Base-by-base conservation (phyloP, 2,329 filamentous ascomycete species). In the Ceratocystis harringtonii region DNA sequence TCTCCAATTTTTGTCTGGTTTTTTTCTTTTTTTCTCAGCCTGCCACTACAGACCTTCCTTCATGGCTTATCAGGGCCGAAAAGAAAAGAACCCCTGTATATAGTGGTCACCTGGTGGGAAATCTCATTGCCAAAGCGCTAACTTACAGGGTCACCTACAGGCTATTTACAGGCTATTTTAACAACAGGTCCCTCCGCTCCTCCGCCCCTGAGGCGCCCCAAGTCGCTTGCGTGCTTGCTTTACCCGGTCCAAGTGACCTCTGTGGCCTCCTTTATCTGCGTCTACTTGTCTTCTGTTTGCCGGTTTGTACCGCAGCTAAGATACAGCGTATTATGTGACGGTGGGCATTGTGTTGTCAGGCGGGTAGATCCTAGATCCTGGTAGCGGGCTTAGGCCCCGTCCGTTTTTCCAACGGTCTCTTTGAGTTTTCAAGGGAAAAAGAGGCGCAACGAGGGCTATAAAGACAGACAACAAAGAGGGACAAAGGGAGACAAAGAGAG, bases 31-130 rank as follows among this genome's bases (percentile, higher is more conserved):
- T 48, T 19, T 2, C n/a, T 19, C 44, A 19, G 44, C 17, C n/a
- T 48, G 15, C 5, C 10, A 19, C 45, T 22, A 50, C 10, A 50
- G n/a, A 5, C 17, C 22, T 22, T 60, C 28, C 28, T 60, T 15
- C 48, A 50, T 22, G 22, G 48, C 48, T 22, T 50, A 50, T 50
- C 48, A 50, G 48, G 48, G 48, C 48, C 48, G 48, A 50, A 50
- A 50, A 22, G n/a, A 50, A 50, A 19, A 25, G 1, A 17, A 19
- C 61, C 61, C 61, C 61, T 62, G 61, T 32, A 45, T 15, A 41
- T n/a, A 41, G 8, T 19, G 61, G 61, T 62, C 61, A 62, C 61
- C 61, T 62, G 61, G 15, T 62, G 61, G 36, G 6, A 57, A 61
- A 62, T 62, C 61, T 43, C 41, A 62, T 22, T 48, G 30, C 61